phyloP scores from a whole-genome alignment of 805 yeast genomes.

The Clavispora carvajalis region DNA sequence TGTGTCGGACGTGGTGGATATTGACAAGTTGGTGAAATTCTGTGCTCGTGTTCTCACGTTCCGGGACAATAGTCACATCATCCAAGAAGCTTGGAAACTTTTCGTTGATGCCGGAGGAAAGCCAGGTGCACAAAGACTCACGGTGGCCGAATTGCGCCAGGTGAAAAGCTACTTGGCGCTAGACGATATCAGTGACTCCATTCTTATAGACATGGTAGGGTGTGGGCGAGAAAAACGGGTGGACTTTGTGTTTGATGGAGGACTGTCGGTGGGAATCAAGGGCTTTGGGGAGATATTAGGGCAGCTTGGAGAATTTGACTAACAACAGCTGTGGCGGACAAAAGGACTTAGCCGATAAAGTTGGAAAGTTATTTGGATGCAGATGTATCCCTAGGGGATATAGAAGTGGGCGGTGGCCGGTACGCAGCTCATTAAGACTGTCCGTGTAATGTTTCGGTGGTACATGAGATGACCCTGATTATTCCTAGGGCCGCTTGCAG shows the following conservation, averaged over 20 bases:
- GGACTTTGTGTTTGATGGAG: slow-evolving; percentile 25
- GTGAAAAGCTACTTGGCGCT: slow-evolving; percentile 26
- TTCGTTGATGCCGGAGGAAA: slow-evolving; percentile 18
- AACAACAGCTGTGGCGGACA: no score
- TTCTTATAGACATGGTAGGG: slow-evolving; percentile 39
- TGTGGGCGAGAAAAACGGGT: slow-evolving; percentile 15
- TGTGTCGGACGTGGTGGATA: slow-evolving; percentile 35
- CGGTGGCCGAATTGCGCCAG: slow-evolving; percentile 24
- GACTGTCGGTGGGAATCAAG: slow-evolving; percentile 27
- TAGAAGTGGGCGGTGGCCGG: no score
- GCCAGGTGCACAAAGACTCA: slow-evolving; percentile 17
- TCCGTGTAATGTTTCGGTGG: no score
- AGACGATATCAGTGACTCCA: slow-evolving; percentile 28
- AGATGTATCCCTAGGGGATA: no score
- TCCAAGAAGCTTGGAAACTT: slow-evolving; percentile 29
- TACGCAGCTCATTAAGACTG: no score
- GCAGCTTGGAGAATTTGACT: slow-evolving; percentile 33
- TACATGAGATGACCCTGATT: no score
- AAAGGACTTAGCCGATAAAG: no score
- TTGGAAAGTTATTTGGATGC: no score
- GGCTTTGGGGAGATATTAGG: slow-evolving; percentile 41
- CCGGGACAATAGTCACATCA: slow-evolving; percentile 24
- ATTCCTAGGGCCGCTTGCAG: no score
- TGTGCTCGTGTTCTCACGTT: slow-evolving; percentile 26
- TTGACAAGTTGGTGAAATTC: slow-evolving; percentile 32